Evolutionary conservation across 1,284 basidiomycete genomes (phyloP), one percentile per base, ranked within the genome.

Genomic region (Cryptococcus sp.): DNA sequence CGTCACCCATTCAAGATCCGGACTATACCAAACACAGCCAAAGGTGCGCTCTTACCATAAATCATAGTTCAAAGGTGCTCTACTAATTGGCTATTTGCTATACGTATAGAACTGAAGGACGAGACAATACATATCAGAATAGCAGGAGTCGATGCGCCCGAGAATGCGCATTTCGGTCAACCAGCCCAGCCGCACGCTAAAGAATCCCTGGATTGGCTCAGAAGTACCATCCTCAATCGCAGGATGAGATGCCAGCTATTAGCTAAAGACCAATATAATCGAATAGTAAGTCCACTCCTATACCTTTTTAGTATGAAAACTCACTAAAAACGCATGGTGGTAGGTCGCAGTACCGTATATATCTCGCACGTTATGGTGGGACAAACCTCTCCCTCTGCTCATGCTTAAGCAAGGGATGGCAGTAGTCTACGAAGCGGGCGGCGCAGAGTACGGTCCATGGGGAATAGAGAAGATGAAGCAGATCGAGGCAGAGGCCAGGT

Each of bases 121-220:
- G 79, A 89, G 66, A 94, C 91, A 0, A 81, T 95, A 19, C 87
- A 88, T 66, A 86, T 96, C 46, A 85, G 93, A 23, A 84, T 95
- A 48, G 89, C 89, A 10, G 93, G 89, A 0, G 85, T 92, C 11
- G 93, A 96, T 73, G 93, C 93, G 1, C 93, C 93, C 0, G 93
- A 95, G 81, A 83, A 80, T 13, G 81, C 85, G 0, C 89, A 94
- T 73, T 94, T 91, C 64, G 91, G 91, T 20, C 84, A 86, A 52
- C 83, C 85, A 2, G 83, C 83, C 0, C 92, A 94, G 70, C 86
- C 86, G 0, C 86, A 86, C 61, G 79, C 86, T 0, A 76, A 79
- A 37, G 91, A 93, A 69, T 86, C 87, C 46, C 75, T 90, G 8
- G 81, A 80, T 0, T 93, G 89, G 87, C 80, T 94, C 5, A 85